Evolutionary conservation across 2,329 filamentous ascomycete species (phyloP).

Genomic region (Rutstroemia sydowiana): DNA sequence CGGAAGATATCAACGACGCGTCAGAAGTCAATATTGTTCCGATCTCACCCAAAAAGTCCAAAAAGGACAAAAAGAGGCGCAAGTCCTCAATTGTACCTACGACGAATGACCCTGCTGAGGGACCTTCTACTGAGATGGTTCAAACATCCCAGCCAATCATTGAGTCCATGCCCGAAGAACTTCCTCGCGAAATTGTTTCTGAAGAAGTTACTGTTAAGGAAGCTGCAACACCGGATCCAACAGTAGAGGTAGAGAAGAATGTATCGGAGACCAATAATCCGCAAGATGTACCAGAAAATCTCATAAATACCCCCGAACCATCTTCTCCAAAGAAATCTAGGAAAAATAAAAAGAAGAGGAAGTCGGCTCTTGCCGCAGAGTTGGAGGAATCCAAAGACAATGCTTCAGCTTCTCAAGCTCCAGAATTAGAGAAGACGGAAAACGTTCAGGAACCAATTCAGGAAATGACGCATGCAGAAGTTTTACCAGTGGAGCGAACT

Average conservation of each 20-base stretch:
- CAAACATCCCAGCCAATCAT: background rate
- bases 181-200: background rate
- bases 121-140: background rate
- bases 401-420: background rate
- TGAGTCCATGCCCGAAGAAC: background rate
- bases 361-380: constrained; percentile 8
- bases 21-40: background rate
- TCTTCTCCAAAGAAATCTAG: constrained; percentile 17
- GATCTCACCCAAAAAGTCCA: constrained; percentile 8
- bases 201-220: background rate
- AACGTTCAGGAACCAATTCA: background rate
- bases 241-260: no score
- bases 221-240: no score
- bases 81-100: constrained; percentile 4
- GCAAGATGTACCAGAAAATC: background rate
- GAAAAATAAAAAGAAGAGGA: constrained; percentile 20
- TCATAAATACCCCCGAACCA: constrained; percentile 8
- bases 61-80: constrained; percentile 18
- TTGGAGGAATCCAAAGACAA: background rate
- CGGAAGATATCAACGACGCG: background rate
- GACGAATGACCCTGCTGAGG: background rate
- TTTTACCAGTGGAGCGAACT: no score
- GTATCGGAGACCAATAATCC: background rate
- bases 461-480: no score
- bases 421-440: background rate